Evolutionary conservation across 2,329 filamentous ascomycete species (phyloP).

Genomic region (Fusarium pseudocircinatum): DNA sequence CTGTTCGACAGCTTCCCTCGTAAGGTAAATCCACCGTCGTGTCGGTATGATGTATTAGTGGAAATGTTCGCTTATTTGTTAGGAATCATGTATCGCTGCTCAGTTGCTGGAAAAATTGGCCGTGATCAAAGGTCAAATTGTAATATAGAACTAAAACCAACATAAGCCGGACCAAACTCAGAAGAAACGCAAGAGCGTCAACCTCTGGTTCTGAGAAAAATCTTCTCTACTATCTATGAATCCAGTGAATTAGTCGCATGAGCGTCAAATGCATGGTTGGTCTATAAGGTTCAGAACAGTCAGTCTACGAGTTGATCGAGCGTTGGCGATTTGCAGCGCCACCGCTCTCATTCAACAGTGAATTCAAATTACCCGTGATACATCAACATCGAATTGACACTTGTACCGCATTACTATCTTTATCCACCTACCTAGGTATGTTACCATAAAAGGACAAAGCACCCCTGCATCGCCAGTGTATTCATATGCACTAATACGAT

Average conservation of each 20-base stretch:
- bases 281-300: neutral
- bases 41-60: neutral
- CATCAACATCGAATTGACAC: neutral
- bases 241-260: neutral
- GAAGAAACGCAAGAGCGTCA: neutral
- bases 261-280: neutral
- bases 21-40: neutral
- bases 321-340: neutral
- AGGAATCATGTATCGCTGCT: neutral
- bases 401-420: neutral
- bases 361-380: neutral
- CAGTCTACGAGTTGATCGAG: neutral
- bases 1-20: slow-evolving; percentile 20
- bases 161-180: neutral
- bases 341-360: neutral
- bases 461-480: neutral
- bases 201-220: neutral
- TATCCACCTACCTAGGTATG: neutral
- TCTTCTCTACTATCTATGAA: neutral
- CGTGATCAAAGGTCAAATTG: slow-evolving; percentile 1
- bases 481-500: slow-evolving; percentile 16
- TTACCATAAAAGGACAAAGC: neutral
- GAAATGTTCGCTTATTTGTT: neutral
- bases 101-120: slow-evolving; percentile 5
- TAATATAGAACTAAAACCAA: slow-evolving; percentile 12